Percentiles rank a stretch among this genome's conserved stretches.
These are phyloP conservation scores for Ophiostoma sp. DNA, from an alignment of 2,329 filamentous ascomycete genomes.

Conservation along the genomic window DNA sequence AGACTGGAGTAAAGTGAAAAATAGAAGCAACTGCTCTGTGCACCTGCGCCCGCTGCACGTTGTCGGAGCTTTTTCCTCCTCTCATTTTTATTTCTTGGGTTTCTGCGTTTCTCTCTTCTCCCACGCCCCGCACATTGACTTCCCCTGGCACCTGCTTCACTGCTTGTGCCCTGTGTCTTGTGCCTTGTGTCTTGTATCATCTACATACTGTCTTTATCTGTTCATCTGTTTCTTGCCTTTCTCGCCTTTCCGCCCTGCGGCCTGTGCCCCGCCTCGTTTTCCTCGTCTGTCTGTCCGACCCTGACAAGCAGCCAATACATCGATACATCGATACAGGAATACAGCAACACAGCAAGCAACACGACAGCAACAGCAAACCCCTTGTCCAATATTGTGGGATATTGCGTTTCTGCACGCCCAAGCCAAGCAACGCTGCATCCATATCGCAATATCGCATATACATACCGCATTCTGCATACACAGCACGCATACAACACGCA, in stretches of 20 bases:
- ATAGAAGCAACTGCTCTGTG: constrained; percentile 6
- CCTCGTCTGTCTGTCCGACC: background rate
- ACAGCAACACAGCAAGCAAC: background rate
- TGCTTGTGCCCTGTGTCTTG: background rate
- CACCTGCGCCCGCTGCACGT: constrained; percentile 15
- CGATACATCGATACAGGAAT: background rate
- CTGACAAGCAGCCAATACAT: constrained; percentile 9
- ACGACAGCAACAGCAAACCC: background rate
- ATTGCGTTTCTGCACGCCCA: background rate
- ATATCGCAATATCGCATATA: background rate
- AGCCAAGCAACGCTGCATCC: background rate
- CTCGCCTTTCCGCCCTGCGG: background rate
- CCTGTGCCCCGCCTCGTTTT: constrained; percentile 3
- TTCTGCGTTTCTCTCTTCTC: background rate
- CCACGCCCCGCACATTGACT: background rate
- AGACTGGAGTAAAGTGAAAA: background rate
- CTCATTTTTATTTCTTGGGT: background rate
- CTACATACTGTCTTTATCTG: background rate
- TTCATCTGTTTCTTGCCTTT: background rate
- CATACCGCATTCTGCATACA: background rate
- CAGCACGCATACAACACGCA: background rate
- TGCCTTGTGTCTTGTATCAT: background rate
- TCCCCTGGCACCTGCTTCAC: background rate
- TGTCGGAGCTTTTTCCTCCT: constrained; percentile 15
- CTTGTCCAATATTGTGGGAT: constrained; percentile 23